Evolutionary conservation across 2,329 filamentous ascomycete genomes (phyloP).

Genomic region (Canariomyces notabilis): DNA sequence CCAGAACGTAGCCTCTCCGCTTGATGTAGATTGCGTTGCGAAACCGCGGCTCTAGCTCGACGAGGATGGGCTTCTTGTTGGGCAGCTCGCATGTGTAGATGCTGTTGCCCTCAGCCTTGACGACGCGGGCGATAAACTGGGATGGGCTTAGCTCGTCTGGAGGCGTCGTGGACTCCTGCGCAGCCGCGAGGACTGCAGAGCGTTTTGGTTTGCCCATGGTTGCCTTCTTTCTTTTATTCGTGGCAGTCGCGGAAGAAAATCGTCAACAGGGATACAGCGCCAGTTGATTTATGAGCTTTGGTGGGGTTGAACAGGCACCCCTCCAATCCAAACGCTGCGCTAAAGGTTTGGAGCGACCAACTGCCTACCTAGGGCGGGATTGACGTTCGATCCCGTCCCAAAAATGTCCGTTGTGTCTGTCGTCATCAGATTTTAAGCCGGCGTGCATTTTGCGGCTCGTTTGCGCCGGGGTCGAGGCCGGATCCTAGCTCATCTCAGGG

Average conservation of each 20-base stretch:
- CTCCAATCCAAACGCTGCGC: background rate
- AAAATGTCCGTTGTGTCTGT: background rate
- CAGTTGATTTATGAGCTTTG: constrained; percentile 11
- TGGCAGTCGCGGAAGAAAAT: background rate
- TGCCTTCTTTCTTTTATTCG: background rate
- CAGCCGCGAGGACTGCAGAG: constrained; percentile 64
- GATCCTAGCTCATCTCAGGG: background rate
- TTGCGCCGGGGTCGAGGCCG: constrained; percentile 7
- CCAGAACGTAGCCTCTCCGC: constrained; percentile 78
- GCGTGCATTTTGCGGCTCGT: background rate
- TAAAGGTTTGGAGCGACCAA: background rate
- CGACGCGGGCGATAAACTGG: constrained; percentile 69
- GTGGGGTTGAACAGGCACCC: constrained; percentile 6
- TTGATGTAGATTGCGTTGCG: constrained; percentile 93
- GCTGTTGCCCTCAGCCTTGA: constrained; percentile 83
- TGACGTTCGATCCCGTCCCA: background rate
- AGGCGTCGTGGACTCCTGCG: constrained; percentile 62
- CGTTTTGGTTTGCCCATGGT: constrained; percentile 71
- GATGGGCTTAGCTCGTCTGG: constrained; percentile 53
- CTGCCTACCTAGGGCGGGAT: background rate
- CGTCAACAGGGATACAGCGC: constrained; percentile 3
- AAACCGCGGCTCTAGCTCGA: constrained; percentile 80
- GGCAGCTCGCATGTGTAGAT: constrained; percentile 76
- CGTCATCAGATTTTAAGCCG: background rate
- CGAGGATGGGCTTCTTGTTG: constrained; percentile 58